Conservation (phyloP, 768 basidiomycete species). For the Rhodocollybia butyracea region DNA sequence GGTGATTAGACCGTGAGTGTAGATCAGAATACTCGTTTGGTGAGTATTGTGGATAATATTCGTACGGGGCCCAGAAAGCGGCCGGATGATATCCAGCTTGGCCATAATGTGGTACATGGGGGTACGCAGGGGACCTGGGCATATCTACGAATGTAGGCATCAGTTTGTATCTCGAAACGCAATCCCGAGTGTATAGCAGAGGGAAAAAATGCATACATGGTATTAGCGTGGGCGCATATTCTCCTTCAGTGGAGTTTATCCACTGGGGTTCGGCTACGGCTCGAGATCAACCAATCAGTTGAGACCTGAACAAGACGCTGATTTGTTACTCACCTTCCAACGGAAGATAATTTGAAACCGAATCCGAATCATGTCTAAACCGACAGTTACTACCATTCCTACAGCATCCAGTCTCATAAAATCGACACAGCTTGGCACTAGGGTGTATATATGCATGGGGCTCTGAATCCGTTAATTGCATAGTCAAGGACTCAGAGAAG, state of each 20-base stretch:
- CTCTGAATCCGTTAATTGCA: too few relatives aligned
- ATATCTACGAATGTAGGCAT: neutral
- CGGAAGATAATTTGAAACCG: neutral
- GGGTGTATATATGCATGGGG: conserved; percentile 20
- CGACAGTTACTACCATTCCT: conserved; percentile 33
- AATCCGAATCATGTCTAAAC: conserved; percentile 29
- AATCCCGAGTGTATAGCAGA: neutral
- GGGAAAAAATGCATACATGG: neutral
- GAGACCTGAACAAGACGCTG: neutral
- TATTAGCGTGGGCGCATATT: neutral
- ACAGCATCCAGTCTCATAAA: conserved; percentile 34
- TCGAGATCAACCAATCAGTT: too few relatives aligned
- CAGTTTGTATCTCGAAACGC: too few relatives aligned
- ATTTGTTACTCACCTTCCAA: neutral
- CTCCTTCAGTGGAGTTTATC: neutral
- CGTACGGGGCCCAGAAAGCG: conserved; percentile 1
- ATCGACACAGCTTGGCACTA: conserved; percentile 27
- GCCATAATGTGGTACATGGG: neutral
- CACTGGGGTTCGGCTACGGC: neutral
- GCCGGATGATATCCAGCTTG: neutral
- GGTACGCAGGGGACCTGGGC: neutral
- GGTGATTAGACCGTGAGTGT: neutral
- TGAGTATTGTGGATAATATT: neutral
- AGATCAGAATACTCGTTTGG: neutral
- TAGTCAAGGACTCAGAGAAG: conserved; percentile 18